Conservation (phyloP, 306 rosid genomes). For the Cyamopsis tetragonoloba region DNA sequence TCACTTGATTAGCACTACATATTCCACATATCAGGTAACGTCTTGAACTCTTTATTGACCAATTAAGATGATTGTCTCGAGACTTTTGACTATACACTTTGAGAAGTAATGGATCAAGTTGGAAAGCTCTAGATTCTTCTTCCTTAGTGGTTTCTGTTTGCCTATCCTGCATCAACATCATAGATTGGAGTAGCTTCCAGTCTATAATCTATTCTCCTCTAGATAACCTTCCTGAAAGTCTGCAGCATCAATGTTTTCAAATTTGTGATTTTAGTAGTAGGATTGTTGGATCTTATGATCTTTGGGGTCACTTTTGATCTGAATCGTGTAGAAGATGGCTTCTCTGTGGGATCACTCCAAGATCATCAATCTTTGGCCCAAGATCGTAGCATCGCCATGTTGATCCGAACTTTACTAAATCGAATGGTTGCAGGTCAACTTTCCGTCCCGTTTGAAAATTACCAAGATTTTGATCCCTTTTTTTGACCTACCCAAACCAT, state of each 20-base stretch:
- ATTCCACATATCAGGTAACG: neutral
- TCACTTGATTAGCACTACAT: neutral
- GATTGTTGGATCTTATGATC: no score
- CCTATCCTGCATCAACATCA: neutral
- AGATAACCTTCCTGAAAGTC: neutral
- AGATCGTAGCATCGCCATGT: no score
- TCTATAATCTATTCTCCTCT: neutral
- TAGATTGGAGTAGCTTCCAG: neutral
- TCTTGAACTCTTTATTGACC: neutral
- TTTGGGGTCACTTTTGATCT: no score
- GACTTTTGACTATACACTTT: constrained; percentile 2
- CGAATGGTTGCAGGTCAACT: no score
- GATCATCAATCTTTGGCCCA: no score
- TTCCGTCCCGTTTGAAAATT: no score
- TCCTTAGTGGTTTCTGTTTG: neutral
- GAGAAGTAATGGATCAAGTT: neutral
- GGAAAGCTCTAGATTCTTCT: neutral
- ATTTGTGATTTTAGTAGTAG: no score
- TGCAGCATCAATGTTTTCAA: neutral
- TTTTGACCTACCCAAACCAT: no score
- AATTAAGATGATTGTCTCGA: neutral
- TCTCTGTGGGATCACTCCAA: no score
- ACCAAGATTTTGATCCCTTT: no score
- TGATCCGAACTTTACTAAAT: no score
- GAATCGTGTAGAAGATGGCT: no score